Percentiles rank a stretch among this genome's conserved stretches.
phyloP scores from a whole-genome alignment of 768 basidiomycete genomes.

The Tubosaeta sp. region DNA sequence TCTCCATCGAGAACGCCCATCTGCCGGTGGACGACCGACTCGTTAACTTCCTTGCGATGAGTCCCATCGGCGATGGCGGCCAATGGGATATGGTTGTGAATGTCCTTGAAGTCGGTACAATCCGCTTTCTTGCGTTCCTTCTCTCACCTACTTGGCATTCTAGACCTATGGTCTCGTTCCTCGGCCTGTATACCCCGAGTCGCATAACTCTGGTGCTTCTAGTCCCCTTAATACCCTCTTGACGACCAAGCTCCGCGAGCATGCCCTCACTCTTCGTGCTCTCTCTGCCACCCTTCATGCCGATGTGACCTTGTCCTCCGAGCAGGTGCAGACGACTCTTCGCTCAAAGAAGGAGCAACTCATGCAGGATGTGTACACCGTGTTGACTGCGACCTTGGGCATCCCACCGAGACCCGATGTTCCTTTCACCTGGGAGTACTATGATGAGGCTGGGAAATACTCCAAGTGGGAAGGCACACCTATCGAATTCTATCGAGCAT shows the following conservation, averaged over 20 bases:
- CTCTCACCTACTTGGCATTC: slow-evolving; percentile 28
- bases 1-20: slow-evolving; percentile 76
- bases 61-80: slow-evolving; percentile 87
- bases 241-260: slow-evolving; percentile 89
- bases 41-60: slow-evolving; percentile 67
- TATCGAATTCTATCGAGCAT: slow-evolving; percentile 69
- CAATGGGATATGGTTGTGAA: slow-evolving; percentile 93
- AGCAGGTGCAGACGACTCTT: slow-evolving; percentile 48
- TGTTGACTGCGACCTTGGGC: slow-evolving; percentile 83
- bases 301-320: slow-evolving; percentile 40
- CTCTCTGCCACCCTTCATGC: slow-evolving; percentile 52
- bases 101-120: slow-evolving; percentile 48
- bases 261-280: slow-evolving; percentile 74
- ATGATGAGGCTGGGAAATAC: slow-evolving; percentile 72
- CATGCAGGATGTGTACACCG: slow-evolving; percentile 77
- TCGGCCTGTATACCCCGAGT: slow-evolving; percentile 78
- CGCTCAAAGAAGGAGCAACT: slow-evolving; percentile 83
- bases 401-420: slow-evolving; percentile 74
- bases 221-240: slow-evolving; percentile 70
- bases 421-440: slow-evolving; percentile 85
- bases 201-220: slow-evolving; percentile 74
- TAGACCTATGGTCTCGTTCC: slow-evolving; percentile 86
- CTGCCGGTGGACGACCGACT: slow-evolving; percentile 79
- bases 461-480: slow-evolving; percentile 79
- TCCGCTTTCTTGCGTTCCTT: not conserved